Percentiles rank a stretch among this genome's conserved stretches.
These are phyloP conservation scores for Ensete ventricosum DNA, from an alignment of 176 grass and related monocot genomes.

Conservation along the genomic window DNA sequence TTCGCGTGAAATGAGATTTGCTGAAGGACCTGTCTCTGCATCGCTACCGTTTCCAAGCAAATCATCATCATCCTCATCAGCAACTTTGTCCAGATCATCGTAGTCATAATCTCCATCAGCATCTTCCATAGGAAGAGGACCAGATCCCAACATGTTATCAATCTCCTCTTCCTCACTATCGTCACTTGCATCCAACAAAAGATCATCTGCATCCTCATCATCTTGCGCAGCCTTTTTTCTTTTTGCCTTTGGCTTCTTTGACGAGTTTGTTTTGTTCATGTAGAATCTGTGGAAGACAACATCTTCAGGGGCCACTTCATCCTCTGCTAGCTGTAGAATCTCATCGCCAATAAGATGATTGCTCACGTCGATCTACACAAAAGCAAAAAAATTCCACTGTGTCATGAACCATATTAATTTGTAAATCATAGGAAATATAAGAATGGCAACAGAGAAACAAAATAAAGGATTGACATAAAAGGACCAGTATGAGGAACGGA, in stretches of 20 bases:
- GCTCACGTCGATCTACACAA: slow-evolving; percentile 50
- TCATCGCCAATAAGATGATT: slow-evolving; percentile 74
- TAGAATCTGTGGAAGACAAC: slow-evolving; percentile 95
- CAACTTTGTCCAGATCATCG: slow-evolving; percentile 60
- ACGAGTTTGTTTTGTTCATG: slow-evolving; percentile 63
- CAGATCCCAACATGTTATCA: slow-evolving; percentile 30
- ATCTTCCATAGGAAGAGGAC: slow-evolving; percentile 10
- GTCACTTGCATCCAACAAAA: slow-evolving; percentile 34
- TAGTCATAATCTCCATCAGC: slow-evolving; percentile 53
- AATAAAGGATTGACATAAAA: too few species aligned
- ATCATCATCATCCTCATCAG: slow-evolving; percentile 71
- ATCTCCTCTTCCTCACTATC: slow-evolving; percentile 44
- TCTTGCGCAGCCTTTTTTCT: slow-evolving; percentile 29
- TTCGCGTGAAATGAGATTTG: slow-evolving; percentile 8
- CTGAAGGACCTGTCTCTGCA: slow-evolving; percentile 32
- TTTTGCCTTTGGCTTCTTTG: slow-evolving; percentile 47
- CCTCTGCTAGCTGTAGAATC: slow-evolving; percentile 70
- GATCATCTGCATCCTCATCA: slow-evolving; percentile 56
- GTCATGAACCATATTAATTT: too few species aligned
- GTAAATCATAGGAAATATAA: too few species aligned
- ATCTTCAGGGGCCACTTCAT: slow-evolving; percentile 90
- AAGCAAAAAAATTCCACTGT: not conserved
- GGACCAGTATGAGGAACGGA: too few species aligned
- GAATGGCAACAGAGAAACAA: too few species aligned
- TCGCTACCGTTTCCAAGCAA: slow-evolving; percentile 69